Evolutionary conservation across 257 asterid genomes (phyloP).

Genomic region (Nicotiana benthamiana): DNA sequence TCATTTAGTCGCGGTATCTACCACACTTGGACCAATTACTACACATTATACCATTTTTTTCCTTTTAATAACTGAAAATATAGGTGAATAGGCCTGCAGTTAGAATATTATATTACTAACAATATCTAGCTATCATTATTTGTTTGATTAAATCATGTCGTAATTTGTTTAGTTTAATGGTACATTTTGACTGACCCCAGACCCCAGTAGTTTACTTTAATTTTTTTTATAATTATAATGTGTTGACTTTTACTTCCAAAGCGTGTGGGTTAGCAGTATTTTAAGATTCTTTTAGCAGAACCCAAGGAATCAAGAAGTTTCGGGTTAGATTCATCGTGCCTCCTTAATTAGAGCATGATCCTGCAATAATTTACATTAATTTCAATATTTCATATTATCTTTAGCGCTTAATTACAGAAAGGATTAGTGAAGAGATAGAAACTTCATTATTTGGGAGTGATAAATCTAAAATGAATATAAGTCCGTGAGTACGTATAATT

Average conservation of each 20-base stretch:
- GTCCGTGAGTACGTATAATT: too few relatives aligned
- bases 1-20: background rate
- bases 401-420: background rate
- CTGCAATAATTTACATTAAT: background rate
- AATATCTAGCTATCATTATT: background rate
- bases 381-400: background rate
- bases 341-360: slow-evolving; percentile 20
- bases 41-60: background rate
- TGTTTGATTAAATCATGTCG: background rate
- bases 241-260: slow-evolving; percentile 34
- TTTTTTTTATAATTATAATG: background rate
- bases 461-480: too few relatives aligned
- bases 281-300: slow-evolving; percentile 11
- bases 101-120: background rate
- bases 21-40: background rate
- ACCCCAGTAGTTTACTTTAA: background rate
- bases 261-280: slow-evolving; percentile 21
- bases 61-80: background rate
- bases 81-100: background rate
- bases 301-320: slow-evolving; percentile 24
- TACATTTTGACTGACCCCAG: background rate
- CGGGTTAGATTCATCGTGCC: slow-evolving; percentile 24
- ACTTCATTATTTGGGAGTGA: background rate
- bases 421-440: background rate
- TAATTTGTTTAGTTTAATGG: background rate